Base-by-base conservation (phyloP, 78 protist species). In the Tieghemostelium lacteum region DNA sequence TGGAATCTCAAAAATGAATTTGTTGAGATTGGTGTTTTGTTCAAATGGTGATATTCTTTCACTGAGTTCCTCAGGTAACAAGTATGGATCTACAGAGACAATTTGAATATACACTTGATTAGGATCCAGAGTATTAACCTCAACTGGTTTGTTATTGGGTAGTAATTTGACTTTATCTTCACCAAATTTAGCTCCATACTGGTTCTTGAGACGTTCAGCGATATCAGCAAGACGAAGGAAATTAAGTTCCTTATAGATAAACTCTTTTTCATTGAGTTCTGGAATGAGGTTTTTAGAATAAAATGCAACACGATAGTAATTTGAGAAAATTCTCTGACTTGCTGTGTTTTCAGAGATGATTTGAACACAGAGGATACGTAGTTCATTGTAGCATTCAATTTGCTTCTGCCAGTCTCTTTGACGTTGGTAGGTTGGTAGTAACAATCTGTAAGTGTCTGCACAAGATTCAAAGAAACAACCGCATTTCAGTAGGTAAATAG, bases 271-370 rank as follows among this genome's bases (percentile, higher is more conserved):
- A 63, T 89, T 75, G 37, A 89, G 22, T 20, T 89, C 88, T 50
- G 66, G 64, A n/a, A 69, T n/a, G 36, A 86, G 58, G 10, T 62
- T 42, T 40, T 39, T n/a, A 34, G 88, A 87, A 57, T 54, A 89
- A 57, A 67, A 89, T 6, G 88, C 88, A 14, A 89, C 94, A 61
- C 94, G 78, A 61, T 89, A 89, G 61, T 89, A 89, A 20, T 71
- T 73, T 39, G 88, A 60, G 49, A 89, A 89, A 17, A 89, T 39
- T 62, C 94, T 52, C 26, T 55, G 83, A 54, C 12, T 58, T 0
- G 50, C 40, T n/a, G 70, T 22, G 5, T 50, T 58, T 26, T 88
- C 83, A 22, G 31, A 31, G 39, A 65, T 62, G 50, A 88, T 74
- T 57, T 62, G 77, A 6, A 69, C 57, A 26, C 75, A 67, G 22